phyloP scores from a whole-genome alignment of 495 filamentous ascomycete species.

The Annulohypoxylon bovei region DNA sequence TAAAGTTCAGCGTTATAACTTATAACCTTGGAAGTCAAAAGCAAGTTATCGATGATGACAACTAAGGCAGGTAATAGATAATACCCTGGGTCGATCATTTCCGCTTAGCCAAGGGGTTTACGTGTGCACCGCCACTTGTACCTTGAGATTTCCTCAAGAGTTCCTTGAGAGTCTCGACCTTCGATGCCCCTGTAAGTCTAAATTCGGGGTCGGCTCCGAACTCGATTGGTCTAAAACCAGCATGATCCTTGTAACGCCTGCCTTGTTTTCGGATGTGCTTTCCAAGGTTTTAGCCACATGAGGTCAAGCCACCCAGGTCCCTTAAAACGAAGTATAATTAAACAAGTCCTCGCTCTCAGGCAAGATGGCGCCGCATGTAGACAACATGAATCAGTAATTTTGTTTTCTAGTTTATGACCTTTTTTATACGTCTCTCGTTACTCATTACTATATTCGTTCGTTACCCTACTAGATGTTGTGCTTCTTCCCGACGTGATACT shows the following conservation, averaged over 20 bases:
- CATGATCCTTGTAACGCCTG: constrained; percentile 32
- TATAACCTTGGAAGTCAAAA: neutral
- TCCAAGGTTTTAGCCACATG: constrained; percentile 45
- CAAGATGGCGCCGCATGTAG: constrained; percentile 26
- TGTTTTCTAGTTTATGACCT: constrained; percentile 22
- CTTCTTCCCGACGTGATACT: constrained; percentile 24
- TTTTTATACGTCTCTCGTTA: constrained; percentile 29
- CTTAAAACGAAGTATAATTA: constrained; percentile 49
- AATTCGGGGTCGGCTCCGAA: constrained; percentile 26
- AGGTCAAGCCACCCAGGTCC: constrained; percentile 47
- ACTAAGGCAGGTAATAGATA: constrained; percentile 13
- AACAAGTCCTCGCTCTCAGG: constrained; percentile 30
- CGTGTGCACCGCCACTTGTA: constrained; percentile 44
- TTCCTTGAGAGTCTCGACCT: constrained; percentile 25
- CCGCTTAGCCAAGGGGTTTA: constrained; percentile 25
- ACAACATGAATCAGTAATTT: constrained; percentile 25
- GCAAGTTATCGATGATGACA: constrained; percentile 9
- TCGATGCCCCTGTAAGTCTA: constrained; percentile 25
- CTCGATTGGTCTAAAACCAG: constrained; percentile 31
- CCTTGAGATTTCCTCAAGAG: neutral
- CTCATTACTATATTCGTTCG: constrained; percentile 24
- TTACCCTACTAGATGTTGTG: constrained; percentile 31
- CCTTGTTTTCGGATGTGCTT: constrained; percentile 38
- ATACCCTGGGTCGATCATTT: constrained; percentile 20
- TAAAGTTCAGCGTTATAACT: neutral